Base-by-base conservation (phyloP, 2,329 filamentous ascomycete species). In the Verticillium nubilum region DNA sequence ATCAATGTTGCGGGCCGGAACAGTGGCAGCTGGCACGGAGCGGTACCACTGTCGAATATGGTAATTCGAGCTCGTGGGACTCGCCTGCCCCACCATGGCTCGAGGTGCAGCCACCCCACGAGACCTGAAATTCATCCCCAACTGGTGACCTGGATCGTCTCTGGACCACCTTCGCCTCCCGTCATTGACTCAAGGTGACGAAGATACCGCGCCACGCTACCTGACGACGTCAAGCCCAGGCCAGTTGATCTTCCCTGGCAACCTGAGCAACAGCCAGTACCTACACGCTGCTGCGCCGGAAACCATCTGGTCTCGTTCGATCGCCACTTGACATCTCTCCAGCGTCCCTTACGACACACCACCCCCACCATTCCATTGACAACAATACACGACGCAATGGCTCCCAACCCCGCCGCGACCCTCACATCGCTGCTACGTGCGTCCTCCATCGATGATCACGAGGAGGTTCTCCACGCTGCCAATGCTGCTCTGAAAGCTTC, bases 391-490 rank as follows among this genome's bases (percentile, higher is more conserved):
- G 56, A 61, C 61, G 68, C 60, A 62, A 78, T 78, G 75, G 67
- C 75, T 65, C 69, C 77, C 70, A 77, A 82, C 68, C 73, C 79
- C 67, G 74, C 81, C 62, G 75, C 78, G 35, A 74, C 77, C 59
- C 79, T 86, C 67, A 78, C 79, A 68, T 77, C 80, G 63, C 75
- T 85, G 62, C 78, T 88, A 66, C 79, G 80, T 62, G 72, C 76
- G 57, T 73, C 84, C 56, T 78, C 79, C 56, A 85, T 88, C 67
- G 74, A 85, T 62, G 90, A 95, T 76, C 88, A 93, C 73, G 84
- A 89, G 54, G 87, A 93, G 73, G 78, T 90, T 57, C 84, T 95
- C 61, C 80, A 83, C 69, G 80, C 84, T 56, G 82, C 85, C 68
- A 85, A 85, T 68, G 82, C 83, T 50, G 81, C 85, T 56, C 74